Base-by-base conservation (phyloP, 768 basidiomycete species). In the Tulasnella sp. region DNA sequence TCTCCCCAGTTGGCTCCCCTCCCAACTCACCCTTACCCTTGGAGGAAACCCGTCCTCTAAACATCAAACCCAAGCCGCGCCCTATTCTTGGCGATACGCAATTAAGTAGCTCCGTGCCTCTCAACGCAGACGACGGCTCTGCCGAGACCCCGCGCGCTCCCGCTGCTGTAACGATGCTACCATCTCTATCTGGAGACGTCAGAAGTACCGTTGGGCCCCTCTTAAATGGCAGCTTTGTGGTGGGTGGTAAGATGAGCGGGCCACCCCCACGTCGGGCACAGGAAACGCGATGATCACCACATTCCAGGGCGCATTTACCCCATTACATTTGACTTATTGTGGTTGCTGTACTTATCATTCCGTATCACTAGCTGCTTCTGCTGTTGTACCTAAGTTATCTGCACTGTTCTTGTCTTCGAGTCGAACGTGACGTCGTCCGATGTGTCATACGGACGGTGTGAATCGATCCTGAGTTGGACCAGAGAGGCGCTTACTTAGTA, bases 391-490 rank as follows among this genome's bases (percentile, higher is more conserved):
- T 67, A 26, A 67, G 61, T 67, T 67, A 67, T 67, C 61, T 35
- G 11, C 32, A 35, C 61, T 29, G 61, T 10, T 67, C 11, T 10
- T 4, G n/a, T 35, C 32, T 15, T 26, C 5, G 29, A 67, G 61
- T 67, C 61, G 61, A 67, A 67, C 32, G 61, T 67, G 61, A 67
- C 26, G 61, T 67, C 10, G 61, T 67, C 32, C 4, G 61, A 26
- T 67, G 15, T 67, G 61, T 67, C 61, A 67, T 26, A 18, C 61
- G 32, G 61, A 67, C 61, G n/a, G 61, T 67, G 61, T 29, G 61
- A 67, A 67, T 67, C 61, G 61, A 67, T 67, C 61, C 61, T 67
- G 61, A 67, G 61, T 67, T 67, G 61, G 61, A 67, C 61, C 61
- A 67, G 61, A 35, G 61, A 67, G 61, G 61, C 61, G 61, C 61